A percentile compares a stretch with the other conserved stretches of the same genome.
phyloP scores from a whole-genome alignment of 2,329 filamentous ascomycete species.

The Neofusicoccum cordaticola region DNA sequence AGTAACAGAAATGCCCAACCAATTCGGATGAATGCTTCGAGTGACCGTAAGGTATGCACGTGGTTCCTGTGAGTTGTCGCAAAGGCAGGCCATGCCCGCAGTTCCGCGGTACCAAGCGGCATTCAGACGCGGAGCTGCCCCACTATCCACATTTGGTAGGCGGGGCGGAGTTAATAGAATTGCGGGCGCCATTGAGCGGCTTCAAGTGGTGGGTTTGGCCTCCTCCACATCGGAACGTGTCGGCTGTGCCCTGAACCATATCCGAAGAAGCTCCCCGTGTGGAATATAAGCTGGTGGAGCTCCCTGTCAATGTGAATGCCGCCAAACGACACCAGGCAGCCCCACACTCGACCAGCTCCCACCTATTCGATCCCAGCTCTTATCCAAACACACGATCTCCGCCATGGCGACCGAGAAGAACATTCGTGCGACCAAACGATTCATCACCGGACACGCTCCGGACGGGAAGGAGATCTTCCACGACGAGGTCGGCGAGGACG shows the following conservation, averaged over 20 bases:
- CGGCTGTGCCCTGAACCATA: background rate
- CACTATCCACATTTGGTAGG: background rate
- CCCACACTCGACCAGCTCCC: background rate
- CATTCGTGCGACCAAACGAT: constrained; percentile 25
- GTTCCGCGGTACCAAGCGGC: background rate
- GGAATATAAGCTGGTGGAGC: background rate
- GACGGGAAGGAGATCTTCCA: constrained; percentile 38
- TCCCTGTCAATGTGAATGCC: too few species aligned
- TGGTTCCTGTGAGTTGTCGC: too few species aligned
- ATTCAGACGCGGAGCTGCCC: background rate
- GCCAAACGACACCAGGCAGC: background rate
- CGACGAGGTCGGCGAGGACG: constrained; percentile 34
- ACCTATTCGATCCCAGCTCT: background rate
- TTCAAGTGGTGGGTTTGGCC: background rate
- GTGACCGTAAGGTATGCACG: too few species aligned
- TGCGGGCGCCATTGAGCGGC: background rate
- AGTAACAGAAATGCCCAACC: too few species aligned
- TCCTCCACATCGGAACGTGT: constrained; percentile 14
- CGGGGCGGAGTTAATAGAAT: background rate
- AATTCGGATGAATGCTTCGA: too few species aligned
- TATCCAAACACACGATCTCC: background rate
- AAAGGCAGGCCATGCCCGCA: background rate
- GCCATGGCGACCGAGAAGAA: constrained; percentile 1
- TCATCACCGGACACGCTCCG: constrained; percentile 36
- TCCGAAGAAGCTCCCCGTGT: background rate